phyloP scores from a whole-genome alignment of 768 basidiomycete species.

The Megacollybia marginata region DNA sequence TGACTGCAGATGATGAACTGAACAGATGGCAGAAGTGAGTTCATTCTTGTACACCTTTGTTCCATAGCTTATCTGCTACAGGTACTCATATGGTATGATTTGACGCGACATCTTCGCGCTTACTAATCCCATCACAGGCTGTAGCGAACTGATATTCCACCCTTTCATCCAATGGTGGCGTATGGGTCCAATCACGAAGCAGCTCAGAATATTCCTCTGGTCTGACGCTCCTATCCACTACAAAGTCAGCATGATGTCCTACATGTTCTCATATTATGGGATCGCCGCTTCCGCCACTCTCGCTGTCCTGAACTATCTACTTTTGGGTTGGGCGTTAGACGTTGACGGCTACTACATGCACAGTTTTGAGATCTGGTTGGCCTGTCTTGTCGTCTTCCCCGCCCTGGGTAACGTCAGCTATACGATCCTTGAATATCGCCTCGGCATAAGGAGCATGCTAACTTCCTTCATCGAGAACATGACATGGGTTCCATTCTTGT shows the following conservation, averaged over 20 bases:
- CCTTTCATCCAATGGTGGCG: conserved; percentile 74
- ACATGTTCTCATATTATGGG: conserved; percentile 46
- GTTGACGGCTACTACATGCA: conserved; percentile 69
- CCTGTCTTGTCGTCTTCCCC: conserved; percentile 51
- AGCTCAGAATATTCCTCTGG: conserved; percentile 73
- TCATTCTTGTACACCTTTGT: conserved; percentile 25
- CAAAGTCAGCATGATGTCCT: conserved; percentile 74
- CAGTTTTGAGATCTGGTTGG: conserved; percentile 68
- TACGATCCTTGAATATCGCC: conserved; percentile 62
- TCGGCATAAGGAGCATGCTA: conserved; percentile 47
- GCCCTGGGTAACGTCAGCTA: conserved; percentile 61
- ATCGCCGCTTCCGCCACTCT: conserved; percentile 32
- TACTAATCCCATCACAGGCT: conserved; percentile 30
- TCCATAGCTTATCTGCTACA: too few species aligned
- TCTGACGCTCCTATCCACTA: conserved; percentile 72
- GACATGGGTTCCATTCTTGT: conserved; percentile 73
- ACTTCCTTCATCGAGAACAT: conserved; percentile 50
- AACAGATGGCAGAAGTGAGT: conserved; percentile 91
- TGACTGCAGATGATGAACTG: conserved; percentile 86
- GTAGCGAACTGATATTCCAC: conserved; percentile 79
- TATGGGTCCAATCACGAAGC: conserved; percentile 77
- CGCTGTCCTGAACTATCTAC: conserved; percentile 61
- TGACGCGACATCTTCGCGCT: background rate
- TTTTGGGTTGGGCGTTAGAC: conserved; percentile 54
- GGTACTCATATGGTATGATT: conserved; percentile 23